phyloP scores from a whole-genome alignment of 164 flowering plant species.

The Cinnamomum chago region DNA sequence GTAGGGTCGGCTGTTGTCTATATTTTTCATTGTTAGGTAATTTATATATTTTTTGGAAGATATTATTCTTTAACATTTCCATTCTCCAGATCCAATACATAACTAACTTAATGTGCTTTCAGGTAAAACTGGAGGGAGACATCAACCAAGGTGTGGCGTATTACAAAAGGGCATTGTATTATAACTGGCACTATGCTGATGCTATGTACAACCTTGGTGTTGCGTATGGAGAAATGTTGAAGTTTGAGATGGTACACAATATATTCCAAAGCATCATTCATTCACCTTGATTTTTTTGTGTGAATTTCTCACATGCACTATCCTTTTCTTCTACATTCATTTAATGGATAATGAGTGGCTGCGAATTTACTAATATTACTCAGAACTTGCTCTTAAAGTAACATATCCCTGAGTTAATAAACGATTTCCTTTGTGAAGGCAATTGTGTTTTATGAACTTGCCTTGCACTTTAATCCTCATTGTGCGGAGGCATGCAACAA shows the following conservation, averaged over 20 bases:
- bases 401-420: conserved; percentile 9
- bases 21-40: neutral
- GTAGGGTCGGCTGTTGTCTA: too few relatives aligned
- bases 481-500: conserved; percentile 99
- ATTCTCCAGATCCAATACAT: neutral
- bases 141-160: conserved; percentile 85
- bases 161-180: conserved; percentile 90
- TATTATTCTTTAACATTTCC: neutral
- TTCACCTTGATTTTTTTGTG: neutral
- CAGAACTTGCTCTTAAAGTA: neutral
- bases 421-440: conserved; percentile 54
- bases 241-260: conserved; percentile 84
- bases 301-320: neutral
- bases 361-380: neutral
- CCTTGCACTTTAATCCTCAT: conserved; percentile 95
- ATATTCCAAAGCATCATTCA: neutral
- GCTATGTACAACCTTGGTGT: conserved; percentile 99
- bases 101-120: conserved; percentile 15
- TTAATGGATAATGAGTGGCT: neutral
- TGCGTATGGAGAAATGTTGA: conserved; percentile 98
- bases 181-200: conserved; percentile 99
- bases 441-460: conserved; percentile 93
- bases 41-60: neutral
- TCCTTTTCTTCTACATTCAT: neutral
- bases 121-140: conserved; percentile 98